Conservation (phyloP, 805 yeast species). For the Pichia insulana region DNA sequence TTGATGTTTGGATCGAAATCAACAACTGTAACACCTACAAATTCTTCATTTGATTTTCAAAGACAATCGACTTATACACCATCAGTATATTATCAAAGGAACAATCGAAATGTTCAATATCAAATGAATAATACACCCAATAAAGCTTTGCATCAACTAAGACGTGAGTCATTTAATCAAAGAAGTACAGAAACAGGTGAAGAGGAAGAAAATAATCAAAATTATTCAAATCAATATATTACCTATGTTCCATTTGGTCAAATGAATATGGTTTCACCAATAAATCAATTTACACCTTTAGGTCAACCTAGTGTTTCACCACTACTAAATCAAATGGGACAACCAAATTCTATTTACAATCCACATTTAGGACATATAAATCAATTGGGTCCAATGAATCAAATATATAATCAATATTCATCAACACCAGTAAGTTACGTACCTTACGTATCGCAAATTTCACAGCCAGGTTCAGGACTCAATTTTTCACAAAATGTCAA, state of each 20-base stretch:
- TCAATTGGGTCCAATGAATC: too few species aligned
- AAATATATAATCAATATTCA: too few species aligned
- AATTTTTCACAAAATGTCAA: too few species aligned
- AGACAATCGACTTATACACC: constrained; percentile 2
- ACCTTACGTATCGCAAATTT: too few species aligned
- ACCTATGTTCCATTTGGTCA: background rate
- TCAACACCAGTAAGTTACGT: background rate
- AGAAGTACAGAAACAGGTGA: background rate
- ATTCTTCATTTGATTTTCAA: constrained; percentile 1
- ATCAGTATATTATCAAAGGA: constrained; percentile 6
- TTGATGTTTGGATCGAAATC: background rate
- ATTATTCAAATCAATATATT: background rate
- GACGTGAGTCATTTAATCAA: background rate
- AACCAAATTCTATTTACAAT: too few species aligned
- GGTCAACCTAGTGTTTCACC: too few species aligned
- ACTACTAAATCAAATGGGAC: too few species aligned
- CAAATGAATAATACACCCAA: background rate
- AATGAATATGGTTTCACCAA: background rate
- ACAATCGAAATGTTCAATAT: background rate
- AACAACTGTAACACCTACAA: constrained; percentile 3
- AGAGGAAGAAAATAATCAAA: background rate
- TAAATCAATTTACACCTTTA: background rate
- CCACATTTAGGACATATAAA: too few species aligned
- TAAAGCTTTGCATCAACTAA: background rate
- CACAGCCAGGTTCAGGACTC: too few species aligned